Conservation (phyloP, 1,139 yeast genomes). For the Spathaspora sp. region DNA sequence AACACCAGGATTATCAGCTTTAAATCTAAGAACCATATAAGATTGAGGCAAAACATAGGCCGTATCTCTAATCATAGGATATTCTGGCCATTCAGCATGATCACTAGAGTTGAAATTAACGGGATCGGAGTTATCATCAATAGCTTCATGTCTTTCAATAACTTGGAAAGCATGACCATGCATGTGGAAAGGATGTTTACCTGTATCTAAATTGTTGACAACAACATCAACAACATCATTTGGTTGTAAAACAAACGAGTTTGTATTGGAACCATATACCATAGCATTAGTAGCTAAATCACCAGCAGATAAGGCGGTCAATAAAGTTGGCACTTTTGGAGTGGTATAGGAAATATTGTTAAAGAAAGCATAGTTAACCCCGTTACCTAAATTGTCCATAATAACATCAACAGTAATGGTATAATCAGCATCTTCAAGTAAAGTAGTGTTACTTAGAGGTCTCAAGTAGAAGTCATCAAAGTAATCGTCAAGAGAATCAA, state of each 20-base stretch:
- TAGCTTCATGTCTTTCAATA: constrained; percentile 55
- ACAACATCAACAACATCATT: constrained; percentile 71
- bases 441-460: constrained; percentile 41
- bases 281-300: constrained; percentile 43
- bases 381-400: constrained; percentile 72
- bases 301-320: constrained; percentile 55
- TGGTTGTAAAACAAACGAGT: constrained; percentile 58
- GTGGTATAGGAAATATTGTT: constrained; percentile 60
- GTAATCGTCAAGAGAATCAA: constrained; percentile 24
- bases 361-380: constrained; percentile 75
- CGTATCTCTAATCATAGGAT: constrained; percentile 67
- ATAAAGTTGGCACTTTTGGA: constrained; percentile 67
- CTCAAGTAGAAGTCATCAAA: constrained; percentile 58
- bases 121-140: constrained; percentile 46
- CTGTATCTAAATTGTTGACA: constrained; percentile 74
- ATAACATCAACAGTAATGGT: constrained; percentile 56
- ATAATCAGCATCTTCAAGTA: constrained; percentile 60
- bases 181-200: constrained; percentile 90
- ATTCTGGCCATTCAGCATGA: constrained; percentile 57
- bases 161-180: constrained; percentile 87
- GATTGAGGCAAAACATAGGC: constrained; percentile 65
- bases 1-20: constrained; percentile 84
- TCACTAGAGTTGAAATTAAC: constrained; percentile 46
- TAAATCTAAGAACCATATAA: constrained; percentile 62
- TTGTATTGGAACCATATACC: constrained; percentile 69